These are phyloP conservation scores for Cladophialophora psammophila DNA, from an alignment of 2,329 filamentous ascomycete species.

Conservation along the genomic window DNA sequence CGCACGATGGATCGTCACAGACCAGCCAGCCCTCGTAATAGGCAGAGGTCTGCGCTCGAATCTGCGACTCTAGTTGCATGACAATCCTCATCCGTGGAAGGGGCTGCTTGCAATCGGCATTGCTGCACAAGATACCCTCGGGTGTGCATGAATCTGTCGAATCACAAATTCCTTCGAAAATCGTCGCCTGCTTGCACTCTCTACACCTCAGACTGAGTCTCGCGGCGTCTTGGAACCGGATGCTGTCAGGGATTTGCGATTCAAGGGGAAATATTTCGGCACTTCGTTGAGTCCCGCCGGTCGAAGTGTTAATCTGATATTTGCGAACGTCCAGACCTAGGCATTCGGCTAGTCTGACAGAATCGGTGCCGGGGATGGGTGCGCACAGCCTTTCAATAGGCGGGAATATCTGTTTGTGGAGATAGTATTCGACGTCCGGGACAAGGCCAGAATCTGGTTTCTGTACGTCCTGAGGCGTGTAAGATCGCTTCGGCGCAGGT, in stretches of 20 bases:
- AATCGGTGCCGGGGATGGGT: constrained; percentile 91
- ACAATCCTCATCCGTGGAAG: constrained; percentile 77
- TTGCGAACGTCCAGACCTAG: constrained; percentile 89
- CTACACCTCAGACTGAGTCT: constrained; percentile 82
- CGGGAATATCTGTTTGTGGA: constrained; percentile 97
- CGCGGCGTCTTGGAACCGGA: constrained; percentile 83
- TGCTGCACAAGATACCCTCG: constrained; percentile 75
- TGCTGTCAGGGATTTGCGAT: constrained; percentile 88
- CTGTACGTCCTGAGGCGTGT: constrained; percentile 81
- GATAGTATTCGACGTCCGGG: constrained; percentile 96
- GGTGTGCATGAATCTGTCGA: constrained; percentile 70
- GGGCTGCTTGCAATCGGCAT: constrained; percentile 66
- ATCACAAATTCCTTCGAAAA: constrained; percentile 76
- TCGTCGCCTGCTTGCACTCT: constrained; percentile 73
- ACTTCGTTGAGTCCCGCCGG: constrained; percentile 60
- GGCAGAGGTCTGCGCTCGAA: constrained; percentile 76
- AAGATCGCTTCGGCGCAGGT: constrained; percentile 83
- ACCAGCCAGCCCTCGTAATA: constrained; percentile 95
- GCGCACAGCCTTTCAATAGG: constrained; percentile 97
- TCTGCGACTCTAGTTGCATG: constrained; percentile 84
- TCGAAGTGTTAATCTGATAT: constrained; percentile 74
- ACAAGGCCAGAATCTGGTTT: constrained; percentile 77
- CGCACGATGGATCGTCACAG: constrained; percentile 88
- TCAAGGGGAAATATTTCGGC: constrained; percentile 88
- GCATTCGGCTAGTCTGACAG: constrained; percentile 87